These are phyloP conservation scores for Linum usitatissimum DNA, from an alignment of 345 rosid species.

Conservation along the genomic window DNA sequence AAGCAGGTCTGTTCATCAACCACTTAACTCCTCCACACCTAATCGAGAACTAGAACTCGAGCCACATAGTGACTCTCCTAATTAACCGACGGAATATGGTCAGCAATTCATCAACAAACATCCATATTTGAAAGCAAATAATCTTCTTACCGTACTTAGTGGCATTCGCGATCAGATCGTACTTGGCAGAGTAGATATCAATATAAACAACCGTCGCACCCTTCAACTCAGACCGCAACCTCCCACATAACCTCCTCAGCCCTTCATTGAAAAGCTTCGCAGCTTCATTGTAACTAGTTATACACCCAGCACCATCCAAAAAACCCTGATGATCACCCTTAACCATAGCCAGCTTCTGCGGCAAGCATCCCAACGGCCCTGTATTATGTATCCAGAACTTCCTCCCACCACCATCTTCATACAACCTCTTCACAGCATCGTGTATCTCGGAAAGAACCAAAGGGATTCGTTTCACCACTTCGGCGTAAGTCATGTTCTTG, in stretches of 20 bases:
- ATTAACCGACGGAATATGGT: no score
- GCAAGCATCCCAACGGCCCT: slow-evolving; percentile 85
- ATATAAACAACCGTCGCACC: slow-evolving; percentile 52
- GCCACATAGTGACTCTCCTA: no score
- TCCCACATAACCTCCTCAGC: slow-evolving; percentile 32
- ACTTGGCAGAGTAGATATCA: slow-evolving; percentile 61
- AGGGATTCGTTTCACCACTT: slow-evolving; percentile 45
- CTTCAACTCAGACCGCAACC: slow-evolving; percentile 36
- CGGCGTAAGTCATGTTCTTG: slow-evolving; percentile 38
- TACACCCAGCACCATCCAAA: slow-evolving; percentile 47
- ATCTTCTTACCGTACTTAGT: slow-evolving; percentile 35
- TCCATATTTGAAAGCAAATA: no score
- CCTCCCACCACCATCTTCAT: slow-evolving; percentile 43
- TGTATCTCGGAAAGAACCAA: slow-evolving; percentile 42
- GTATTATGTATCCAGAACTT: slow-evolving; percentile 88
- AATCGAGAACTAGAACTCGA: no score
- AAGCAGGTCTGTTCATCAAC: no score
- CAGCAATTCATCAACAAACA: no score
- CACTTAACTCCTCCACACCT: no score
- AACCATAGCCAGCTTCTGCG: slow-evolving; percentile 59
- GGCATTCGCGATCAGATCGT: slow-evolving; percentile 59
- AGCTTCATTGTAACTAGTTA: slow-evolving; percentile 47
- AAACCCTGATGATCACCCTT: slow-evolving; percentile 29
- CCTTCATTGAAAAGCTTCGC: slow-evolving; percentile 57
- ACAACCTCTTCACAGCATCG: slow-evolving; percentile 23